Base-by-base conservation (phyloP, 495 filamentous ascomycete genomes). In the Saxophila tyrrhenica region DNA sequence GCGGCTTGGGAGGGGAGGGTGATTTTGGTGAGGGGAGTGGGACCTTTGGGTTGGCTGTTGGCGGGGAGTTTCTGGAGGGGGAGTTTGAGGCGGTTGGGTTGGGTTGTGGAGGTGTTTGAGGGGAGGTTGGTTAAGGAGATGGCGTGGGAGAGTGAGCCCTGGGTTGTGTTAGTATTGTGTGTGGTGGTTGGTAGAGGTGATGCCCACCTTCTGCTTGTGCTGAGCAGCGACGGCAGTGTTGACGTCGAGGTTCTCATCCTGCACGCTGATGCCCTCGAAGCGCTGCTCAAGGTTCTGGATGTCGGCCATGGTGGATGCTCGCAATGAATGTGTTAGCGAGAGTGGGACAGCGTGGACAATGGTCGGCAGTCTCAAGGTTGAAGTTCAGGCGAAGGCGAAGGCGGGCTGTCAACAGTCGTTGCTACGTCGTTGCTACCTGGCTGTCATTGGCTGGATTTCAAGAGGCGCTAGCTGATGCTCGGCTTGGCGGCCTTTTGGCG, bases 1-100 rank as follows among this genome's bases (percentile, higher is more conserved):
- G 78, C 77, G 19, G 75, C 75, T 70, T 85, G 83, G 15, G 82
- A 84, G 25, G 81, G 78, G 39, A 84, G 73, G 3, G 78, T 82
- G 54, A 84, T 81, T 39, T 81, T 75, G 3, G 80, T 73, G 32
- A 73, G 69, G 17, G 78, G 76, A 50, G 73, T 78, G 44, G 58
- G 19, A 10, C 58, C 38, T 39, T 48, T 56, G 35, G 57, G 8
- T 29, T 50, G 48, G 19, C 32, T 13, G 24, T 65, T 59, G 16
- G 60, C 38, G 29, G 65, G 66, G 7, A 69, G 52, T 49, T 72
- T 72, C 53, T 72, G 68, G 35, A 72, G 66, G 7, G 69, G 67
- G 15, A 72, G 61, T 55, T 72, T 72, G 62, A 69, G 63, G 38
- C 68, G 63, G 43, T 65, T 68, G 24, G 57, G 61, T 35, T 5